Evolutionary conservation across 2,329 filamentous ascomycete genomes (phyloP), one percentile per base, ranked within the genome.

Genomic region (Incumbomyces delicatus): DNA sequence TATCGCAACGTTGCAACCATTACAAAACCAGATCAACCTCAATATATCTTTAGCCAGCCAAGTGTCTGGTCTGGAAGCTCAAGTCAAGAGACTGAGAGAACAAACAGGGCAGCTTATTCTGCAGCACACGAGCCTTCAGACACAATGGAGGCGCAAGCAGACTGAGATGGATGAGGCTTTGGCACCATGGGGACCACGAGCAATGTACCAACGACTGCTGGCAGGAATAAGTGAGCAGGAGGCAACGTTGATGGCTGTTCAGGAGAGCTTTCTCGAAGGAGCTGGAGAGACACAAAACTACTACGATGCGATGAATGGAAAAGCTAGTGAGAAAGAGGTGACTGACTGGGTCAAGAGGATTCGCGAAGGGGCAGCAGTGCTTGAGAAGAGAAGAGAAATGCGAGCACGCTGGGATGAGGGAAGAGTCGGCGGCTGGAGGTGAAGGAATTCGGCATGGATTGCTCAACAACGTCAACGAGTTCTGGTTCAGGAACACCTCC

Each of bases 381-480:
- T 83, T 51, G 94, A 92, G 60, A 71, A 89, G 45, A 75, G 92
- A 48, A 80, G 83, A 60, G 92, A 96, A 70, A 78, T 87, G 55
- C 94, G 89, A 65, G 85, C 88, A 59, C 76, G 92, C 57, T 96
- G 92, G 92, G 92, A 96, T 63, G 90, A 96, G 66, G 88, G 90
- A 18, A 75, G 90, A 55, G 90, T 96, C 30, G 90, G 90, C 10
- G 92, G 92, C 1, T 96, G 92, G 92, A 78, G 90, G 60, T 90
- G 70, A 79, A 37, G 32, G 31, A 14, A 44, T 16, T 11, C 16
- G 37, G 12, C 17, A 33, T 18, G 8, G 18, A 27, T 27, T 27
- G 5, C 22, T 43, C 8, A 43, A 32, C 6, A 29, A 2, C 22
- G 27, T 32, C 8, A 2, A 33, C 12, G 17, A 41, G 13, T 12